A percentile compares a stretch with the other conserved stretches of the same genome.
Evolutionary conservation across 2,329 filamentous ascomycete genomes (phyloP).

Genomic region (Cladosporium sp.): DNA sequence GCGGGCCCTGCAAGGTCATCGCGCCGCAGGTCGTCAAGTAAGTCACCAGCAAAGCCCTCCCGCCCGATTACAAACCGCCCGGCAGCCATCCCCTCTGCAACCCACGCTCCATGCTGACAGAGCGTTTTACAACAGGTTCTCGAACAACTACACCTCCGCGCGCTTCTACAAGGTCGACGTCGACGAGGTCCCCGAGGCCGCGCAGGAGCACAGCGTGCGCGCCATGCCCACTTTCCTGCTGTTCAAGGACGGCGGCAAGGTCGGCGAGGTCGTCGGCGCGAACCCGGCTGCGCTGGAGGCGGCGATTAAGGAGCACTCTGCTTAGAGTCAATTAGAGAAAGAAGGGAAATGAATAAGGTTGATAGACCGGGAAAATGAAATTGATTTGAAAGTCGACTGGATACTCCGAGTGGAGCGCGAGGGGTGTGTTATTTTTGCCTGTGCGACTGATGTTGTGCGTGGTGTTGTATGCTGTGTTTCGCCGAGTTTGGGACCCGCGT

Average conservation of each 20-base stretch:
- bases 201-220: conserved; percentile 69
- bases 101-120: not conserved
- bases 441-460: no score
- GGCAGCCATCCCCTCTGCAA: not conserved
- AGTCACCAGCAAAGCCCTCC: conserved; percentile 14
- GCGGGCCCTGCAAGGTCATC: conserved; percentile 90
- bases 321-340: not conserved
- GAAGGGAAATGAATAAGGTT: not conserved
- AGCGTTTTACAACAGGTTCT: conserved; percentile 43
- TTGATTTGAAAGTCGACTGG: not conserved
- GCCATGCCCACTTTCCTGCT: conserved; percentile 91
- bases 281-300: conserved; percentile 63
- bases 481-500: no score
- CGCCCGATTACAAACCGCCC: conserved; percentile 7
- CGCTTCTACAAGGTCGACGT: conserved; percentile 90
- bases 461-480: no score
- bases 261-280: conserved; percentile 70
- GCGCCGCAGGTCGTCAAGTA: conserved; percentile 63
- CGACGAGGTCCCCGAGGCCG: conserved; percentile 69
- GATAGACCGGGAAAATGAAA: not conserved
- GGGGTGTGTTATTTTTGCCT: no score
- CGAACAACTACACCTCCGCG: conserved; percentile 53
- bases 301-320: conserved; percentile 37
- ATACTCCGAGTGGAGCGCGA: not conserved
- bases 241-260: conserved; percentile 73